These are phyloP conservation scores for Ajuga reptans DNA, from an alignment of 305 asterid genomes.

Conservation along the genomic window DNA sequence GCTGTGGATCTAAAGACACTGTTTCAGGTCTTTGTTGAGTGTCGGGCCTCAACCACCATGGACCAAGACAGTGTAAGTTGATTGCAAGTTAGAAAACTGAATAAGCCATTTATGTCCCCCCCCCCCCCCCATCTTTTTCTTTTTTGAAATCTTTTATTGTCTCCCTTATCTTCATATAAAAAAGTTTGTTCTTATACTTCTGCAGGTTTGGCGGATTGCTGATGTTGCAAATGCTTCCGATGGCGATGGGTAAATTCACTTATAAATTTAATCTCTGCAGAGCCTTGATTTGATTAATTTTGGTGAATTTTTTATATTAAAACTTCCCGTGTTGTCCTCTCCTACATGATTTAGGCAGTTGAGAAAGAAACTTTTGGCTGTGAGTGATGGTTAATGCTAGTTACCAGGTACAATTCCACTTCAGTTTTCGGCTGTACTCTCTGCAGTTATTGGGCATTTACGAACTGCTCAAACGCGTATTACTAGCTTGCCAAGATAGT, in stretches of 20 bases:
- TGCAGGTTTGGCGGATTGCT: not conserved
- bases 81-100: no score
- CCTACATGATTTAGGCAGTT: not conserved
- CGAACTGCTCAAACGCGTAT: not conserved
- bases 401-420: not conserved
- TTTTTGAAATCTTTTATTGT: not conserved
- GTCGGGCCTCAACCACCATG: not conserved
- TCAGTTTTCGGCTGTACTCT: not conserved
- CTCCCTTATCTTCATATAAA: not conserved
- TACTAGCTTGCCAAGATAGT: not conserved
- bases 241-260: not conserved
- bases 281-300: not conserved
- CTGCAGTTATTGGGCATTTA: not conserved
- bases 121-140: not conserved
- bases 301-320: not conserved
- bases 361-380: not conserved
- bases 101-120: not conserved
- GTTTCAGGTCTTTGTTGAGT: not conserved
- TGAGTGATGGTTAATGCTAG: not conserved
- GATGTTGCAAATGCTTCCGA: not conserved
- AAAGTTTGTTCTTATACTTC: not conserved
- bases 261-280: not conserved
- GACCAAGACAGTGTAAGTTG: not conserved
- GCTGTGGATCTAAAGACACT: not conserved
- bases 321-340: not conserved